Conservation (phyloP, 163 green algal species). For the Chlorella variabilis region DNA sequence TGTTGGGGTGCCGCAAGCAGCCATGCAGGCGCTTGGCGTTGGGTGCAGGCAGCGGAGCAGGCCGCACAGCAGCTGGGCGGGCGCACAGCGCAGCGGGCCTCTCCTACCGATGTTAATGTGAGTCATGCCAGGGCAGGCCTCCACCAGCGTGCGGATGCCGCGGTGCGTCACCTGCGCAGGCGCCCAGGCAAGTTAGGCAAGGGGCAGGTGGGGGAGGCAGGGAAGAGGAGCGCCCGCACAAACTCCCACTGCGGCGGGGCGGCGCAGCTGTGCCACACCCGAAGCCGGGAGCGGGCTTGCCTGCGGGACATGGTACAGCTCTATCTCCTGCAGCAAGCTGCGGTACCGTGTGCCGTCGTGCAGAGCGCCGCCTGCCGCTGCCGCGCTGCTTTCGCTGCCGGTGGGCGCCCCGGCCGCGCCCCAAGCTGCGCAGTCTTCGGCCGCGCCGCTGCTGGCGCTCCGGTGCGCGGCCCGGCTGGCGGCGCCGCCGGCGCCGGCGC, state of each 20-base stretch:
- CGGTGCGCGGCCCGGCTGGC: background rate
- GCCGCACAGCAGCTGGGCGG: no score
- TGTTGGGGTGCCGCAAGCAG: no score
- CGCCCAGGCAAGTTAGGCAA: background rate
- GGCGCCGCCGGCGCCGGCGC: no score
- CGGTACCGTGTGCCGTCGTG: background rate
- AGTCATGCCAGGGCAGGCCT: constrained; percentile 7
- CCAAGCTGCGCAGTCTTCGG: background rate
- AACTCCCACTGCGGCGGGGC: no score
- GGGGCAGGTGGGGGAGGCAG: background rate
- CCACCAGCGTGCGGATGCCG: background rate
- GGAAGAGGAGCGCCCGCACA: no score
- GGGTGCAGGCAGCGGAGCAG: no score
- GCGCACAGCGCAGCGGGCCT: no score
- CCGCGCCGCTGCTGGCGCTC: background rate
- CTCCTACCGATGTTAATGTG: constrained; percentile 27
- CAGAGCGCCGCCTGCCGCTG: background rate
- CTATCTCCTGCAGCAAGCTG: constrained; percentile 14
- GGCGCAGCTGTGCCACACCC: background rate
- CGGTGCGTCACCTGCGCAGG: constrained; percentile 27
- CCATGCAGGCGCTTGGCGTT: no score
- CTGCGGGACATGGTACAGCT: constrained; percentile 37
- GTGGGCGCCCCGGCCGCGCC: background rate
- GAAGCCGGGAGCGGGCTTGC: background rate
- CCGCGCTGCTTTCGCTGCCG: background rate